Evolutionary conservation across 2,329 filamentous ascomycete species (phyloP), one percentile per base, ranked within the genome.

Genomic region (Penicillium polonicum): DNA sequence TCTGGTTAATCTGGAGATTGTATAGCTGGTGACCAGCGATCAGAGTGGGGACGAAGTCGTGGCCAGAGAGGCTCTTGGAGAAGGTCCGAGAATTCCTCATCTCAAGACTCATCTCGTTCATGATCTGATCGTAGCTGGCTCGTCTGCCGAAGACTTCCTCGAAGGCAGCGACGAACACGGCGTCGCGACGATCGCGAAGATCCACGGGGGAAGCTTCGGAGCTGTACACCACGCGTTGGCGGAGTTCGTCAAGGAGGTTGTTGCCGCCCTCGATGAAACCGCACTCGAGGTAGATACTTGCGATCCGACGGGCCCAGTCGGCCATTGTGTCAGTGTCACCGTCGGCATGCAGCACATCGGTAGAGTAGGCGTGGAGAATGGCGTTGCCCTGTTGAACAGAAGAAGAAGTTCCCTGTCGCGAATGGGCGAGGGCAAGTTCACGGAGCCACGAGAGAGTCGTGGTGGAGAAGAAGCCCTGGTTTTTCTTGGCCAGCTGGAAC

Each of bases 201-300:
- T 64, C 50, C 39, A 64, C 65, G 7, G 65, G 65, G 2, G 67
- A 65, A 7, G 65, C 66, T 39, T 74, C 64, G 39, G 80, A 76
- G 36, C 76, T 74, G 23, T 79, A 77, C 31, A 82, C 76, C n/a
- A 82, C 75, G 57, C 82, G 79, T 50, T 77, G 75, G 58, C 79
- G 80, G 15, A 83, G 66, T 58, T 82, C 78, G 35, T 79, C 72
- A 5, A 81, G 72, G 4, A 82, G 61, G 41, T 75, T 67, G 58
- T 74, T 69, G 54, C 76, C 76, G 44, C 77, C 72, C 29, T 74
- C 62, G 17, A 71, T 72, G 54, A 79, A 76, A 7, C 78, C 74
- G 29, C 74, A 74, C 23, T 76, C 74, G 12, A 77, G 71, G 64
- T 79, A 82, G 31, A 77, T 78, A 36, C 75, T 70, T 2, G 78